phyloP scores from a whole-genome alignment of 805 yeast genomes.

The Middelhovenomyces tepae region DNA sequence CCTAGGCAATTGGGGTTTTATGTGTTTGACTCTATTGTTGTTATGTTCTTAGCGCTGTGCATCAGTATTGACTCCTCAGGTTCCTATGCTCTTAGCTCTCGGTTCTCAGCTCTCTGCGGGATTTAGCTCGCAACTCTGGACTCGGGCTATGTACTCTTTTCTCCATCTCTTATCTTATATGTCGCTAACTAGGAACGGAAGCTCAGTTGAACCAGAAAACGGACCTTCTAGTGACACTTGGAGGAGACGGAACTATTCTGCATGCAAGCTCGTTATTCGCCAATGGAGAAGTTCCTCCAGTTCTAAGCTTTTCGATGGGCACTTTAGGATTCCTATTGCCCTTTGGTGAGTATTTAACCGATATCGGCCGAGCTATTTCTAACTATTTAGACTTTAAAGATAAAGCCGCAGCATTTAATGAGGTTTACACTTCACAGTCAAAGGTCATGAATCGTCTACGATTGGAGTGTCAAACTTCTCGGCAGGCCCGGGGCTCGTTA shows the following conservation, averaged over 20 bases:
- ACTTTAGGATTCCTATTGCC: conserved; percentile 86
- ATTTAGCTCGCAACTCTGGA: too few relatives aligned
- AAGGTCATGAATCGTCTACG: conserved; percentile 69
- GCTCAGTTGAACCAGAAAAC: conserved; percentile 46
- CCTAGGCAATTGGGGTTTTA: too few relatives aligned
- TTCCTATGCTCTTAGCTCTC: too few relatives aligned
- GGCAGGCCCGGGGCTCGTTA: conserved; percentile 5
- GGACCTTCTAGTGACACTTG: conserved; percentile 76
- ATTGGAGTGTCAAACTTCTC: conserved; percentile 51
- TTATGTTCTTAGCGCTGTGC: too few relatives aligned
- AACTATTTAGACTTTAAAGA: conserved; percentile 39
- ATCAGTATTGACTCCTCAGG: too few relatives aligned
- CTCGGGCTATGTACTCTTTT: too few relatives aligned
- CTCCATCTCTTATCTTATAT: too few relatives aligned
- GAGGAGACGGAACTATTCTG: conserved; percentile 94
- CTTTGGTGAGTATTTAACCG: conserved; percentile 35
- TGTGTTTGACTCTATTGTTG: too few relatives aligned
- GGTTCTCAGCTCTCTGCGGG: too few relatives aligned
- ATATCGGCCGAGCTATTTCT: background rate
- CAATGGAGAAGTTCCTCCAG: conserved; percentile 66
- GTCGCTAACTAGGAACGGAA: background rate
- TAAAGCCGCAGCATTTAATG: conserved; percentile 49
- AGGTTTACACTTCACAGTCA: conserved; percentile 60
- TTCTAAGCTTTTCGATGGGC: conserved; percentile 80
- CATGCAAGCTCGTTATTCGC: conserved; percentile 76